Evolutionary conservation across 2,329 filamentous ascomycete species (phyloP).

Genomic region (Colletotrichum lindemuthianum): DNA sequence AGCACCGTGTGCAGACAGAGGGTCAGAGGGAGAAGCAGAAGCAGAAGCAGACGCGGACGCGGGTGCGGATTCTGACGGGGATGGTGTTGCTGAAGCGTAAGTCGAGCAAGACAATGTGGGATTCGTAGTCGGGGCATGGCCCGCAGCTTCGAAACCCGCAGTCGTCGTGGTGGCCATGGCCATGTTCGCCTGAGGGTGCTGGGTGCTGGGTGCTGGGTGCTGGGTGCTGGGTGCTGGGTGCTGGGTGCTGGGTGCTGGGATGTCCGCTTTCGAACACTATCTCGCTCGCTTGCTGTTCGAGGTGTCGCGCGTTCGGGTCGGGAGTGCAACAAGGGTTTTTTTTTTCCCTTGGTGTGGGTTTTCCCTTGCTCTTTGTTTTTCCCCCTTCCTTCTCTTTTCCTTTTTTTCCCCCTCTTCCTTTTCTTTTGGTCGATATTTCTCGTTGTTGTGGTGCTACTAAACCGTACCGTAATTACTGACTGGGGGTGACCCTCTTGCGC

Average conservation of each 20-base stretch:
- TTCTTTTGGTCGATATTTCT: background rate
- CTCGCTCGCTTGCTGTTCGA: constrained; percentile 23
- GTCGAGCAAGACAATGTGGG: constrained; percentile 33
- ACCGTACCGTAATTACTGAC: background rate
- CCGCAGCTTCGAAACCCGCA: constrained; percentile 35
- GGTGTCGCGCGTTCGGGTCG: constrained; percentile 20
- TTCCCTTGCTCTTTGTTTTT: background rate
- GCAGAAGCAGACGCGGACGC: constrained; percentile 24
- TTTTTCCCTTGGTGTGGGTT: background rate
- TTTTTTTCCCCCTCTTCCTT: background rate
- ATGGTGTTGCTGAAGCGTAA: constrained; percentile 3
- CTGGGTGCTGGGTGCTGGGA: too few relatives aligned
- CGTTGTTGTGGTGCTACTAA: constrained; percentile 5
- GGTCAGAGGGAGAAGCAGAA: constrained; percentile 29
- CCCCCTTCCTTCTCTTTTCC: background rate
- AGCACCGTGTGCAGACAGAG: constrained; percentile 21
- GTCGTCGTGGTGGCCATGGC: constrained; percentile 1
- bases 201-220: too few relatives aligned
- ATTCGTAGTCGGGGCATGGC: constrained; percentile 33
- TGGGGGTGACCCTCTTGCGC: constrained; percentile 10
- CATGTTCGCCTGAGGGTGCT: constrained; percentile 32
- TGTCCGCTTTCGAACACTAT: constrained; percentile 20
- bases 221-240: too few relatives aligned
- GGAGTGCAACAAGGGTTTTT: constrained; percentile 14
- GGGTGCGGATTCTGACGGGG: constrained; percentile 11